Evolutionary conservation across 192 early-diverging fungal species (phyloP).

Genomic region (Coemansia guatemalensis): DNA sequence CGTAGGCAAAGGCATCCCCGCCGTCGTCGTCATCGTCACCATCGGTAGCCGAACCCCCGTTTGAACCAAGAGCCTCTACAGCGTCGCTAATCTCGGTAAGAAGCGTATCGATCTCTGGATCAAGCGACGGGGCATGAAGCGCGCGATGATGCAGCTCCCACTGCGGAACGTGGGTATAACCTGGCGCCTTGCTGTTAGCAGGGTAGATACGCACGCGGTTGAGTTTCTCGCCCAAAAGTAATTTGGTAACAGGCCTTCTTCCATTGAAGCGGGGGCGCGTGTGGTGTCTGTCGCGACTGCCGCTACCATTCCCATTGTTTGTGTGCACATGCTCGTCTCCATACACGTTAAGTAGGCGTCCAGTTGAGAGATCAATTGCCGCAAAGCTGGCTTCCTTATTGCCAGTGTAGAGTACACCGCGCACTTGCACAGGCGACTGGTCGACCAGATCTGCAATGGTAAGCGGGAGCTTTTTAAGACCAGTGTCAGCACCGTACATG

Average conservation of each 20-base stretch:
- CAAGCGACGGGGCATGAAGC: slow-evolving; percentile 31
- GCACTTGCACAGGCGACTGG: slow-evolving; percentile 57
- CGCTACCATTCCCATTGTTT: slow-evolving; percentile 5
- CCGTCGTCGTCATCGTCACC: slow-evolving; percentile 14
- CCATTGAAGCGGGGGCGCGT: not conserved
- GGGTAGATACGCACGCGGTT: slow-evolving; percentile 41
- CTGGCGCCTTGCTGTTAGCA: not conserved
- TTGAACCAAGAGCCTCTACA: slow-evolving; percentile 54
- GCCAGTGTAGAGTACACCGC: slow-evolving; percentile 64
- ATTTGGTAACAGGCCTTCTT: not conserved
- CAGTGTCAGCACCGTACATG: slow-evolving; percentile 31
- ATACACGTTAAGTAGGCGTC: slow-evolving; percentile 60
- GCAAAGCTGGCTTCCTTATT: slow-evolving; percentile 65
- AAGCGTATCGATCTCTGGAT: slow-evolving; percentile 34
- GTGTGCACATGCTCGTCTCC: slow-evolving; percentile 46
- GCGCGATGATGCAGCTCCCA: slow-evolving; percentile 50
- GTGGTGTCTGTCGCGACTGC: slow-evolving; percentile 8
- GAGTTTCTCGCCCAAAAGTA: slow-evolving; percentile 41
- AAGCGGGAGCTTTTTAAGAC: slow-evolving; percentile 61
- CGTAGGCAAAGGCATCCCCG: slow-evolving; percentile 9
- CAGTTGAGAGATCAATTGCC: slow-evolving; percentile 68
- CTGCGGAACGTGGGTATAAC: slow-evolving; percentile 13
- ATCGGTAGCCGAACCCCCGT: slow-evolving; percentile 3
- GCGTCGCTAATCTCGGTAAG: slow-evolving; percentile 57
- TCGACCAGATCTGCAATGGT: slow-evolving; percentile 72